Percentiles rank a stretch among this genome's conserved stretches.
These are phyloP conservation scores for Bipolaris cookei DNA, from an alignment of 2,329 filamentous ascomycete genomes.

Conservation along the genomic window DNA sequence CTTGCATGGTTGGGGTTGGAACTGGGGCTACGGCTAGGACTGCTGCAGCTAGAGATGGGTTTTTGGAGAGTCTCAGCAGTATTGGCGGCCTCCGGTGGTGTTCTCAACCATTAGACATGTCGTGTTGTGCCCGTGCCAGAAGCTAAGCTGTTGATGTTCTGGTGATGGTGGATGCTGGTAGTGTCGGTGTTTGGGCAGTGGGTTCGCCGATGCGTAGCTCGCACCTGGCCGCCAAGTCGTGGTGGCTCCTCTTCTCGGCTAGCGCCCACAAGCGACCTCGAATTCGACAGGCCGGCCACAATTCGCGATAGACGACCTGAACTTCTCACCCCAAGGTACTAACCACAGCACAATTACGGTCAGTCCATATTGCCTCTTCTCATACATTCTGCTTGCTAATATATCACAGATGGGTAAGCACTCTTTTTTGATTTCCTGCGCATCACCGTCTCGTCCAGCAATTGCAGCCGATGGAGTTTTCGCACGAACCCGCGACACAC, in stretches of 20 bases:
- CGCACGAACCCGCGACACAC: slow-evolving; percentile 24
- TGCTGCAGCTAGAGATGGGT: background rate
- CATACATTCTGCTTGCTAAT: slow-evolving; percentile 33
- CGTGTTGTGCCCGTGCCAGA: background rate
- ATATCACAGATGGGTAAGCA: slow-evolving; percentile 68
- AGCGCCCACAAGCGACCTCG: slow-evolving; percentile 36
- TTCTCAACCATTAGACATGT: slow-evolving; percentile 6
- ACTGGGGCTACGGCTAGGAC: slow-evolving; percentile 1
- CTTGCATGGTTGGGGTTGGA: slow-evolving; percentile 65
- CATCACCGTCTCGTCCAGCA: slow-evolving; percentile 32
- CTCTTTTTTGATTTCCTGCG: slow-evolving; percentile 26
- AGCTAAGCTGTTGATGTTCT: background rate
- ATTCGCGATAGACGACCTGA: slow-evolving; percentile 29
- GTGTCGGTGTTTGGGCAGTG: slow-evolving; percentile 36
- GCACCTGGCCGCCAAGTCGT: slow-evolving; percentile 20
- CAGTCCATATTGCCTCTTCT: slow-evolving; percentile 36
- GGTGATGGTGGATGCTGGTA: slow-evolving; percentile 2
- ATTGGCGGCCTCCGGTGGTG: slow-evolving; percentile 12
- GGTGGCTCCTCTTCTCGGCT: slow-evolving; percentile 18
- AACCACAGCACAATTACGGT: slow-evolving; percentile 63
- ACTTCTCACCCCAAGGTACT: slow-evolving; percentile 45
- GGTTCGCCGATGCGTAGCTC: slow-evolving; percentile 22
- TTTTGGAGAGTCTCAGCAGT: slow-evolving; percentile 9
- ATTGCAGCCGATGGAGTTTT: slow-evolving; percentile 43
- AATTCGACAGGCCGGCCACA: slow-evolving; percentile 20